Percentiles rank a stretch among this genome's conserved stretches.
These are phyloP conservation scores for Phytophthora cactorum DNA, from an alignment of 352 stramenopile genomes.

Conservation along the genomic window DNA sequence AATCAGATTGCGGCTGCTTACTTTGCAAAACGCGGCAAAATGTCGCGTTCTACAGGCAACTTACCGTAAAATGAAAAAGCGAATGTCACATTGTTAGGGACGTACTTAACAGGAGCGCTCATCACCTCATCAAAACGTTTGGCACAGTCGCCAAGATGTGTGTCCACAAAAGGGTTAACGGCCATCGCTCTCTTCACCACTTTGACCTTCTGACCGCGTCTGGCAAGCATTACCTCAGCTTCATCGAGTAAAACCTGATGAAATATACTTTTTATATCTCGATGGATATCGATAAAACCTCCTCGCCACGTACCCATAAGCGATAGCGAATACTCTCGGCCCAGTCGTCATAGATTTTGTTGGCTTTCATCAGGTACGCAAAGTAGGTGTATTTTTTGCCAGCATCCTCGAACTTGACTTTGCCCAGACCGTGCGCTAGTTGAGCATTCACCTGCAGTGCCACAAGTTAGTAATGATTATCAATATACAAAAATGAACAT, in stretches of 20 bases:
- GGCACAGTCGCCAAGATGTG: too few relatives aligned
- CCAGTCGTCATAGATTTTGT: slow-evolving; percentile 20
- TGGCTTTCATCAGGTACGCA: slow-evolving; percentile 14
- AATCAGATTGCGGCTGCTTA: too few relatives aligned
- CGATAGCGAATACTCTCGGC: slow-evolving; percentile 25
- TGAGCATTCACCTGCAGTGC: neutral
- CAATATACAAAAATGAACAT: neutral
- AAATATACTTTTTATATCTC: neutral
- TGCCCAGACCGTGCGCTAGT: neutral
- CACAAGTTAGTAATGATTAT: slow-evolving; percentile 1
- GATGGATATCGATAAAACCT: neutral
- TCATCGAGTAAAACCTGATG: slow-evolving; percentile 20
- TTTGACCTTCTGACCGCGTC: slow-evolving; percentile 6
- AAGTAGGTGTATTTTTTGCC: slow-evolving; percentile 4
- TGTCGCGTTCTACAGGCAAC: too few relatives aligned
- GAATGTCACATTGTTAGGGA: too few relatives aligned
- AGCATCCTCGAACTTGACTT: neutral
- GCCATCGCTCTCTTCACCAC: slow-evolving; percentile 8
- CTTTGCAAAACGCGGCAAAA: too few relatives aligned
- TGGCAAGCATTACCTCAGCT: slow-evolving; percentile 2
- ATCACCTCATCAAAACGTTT: too few relatives aligned
- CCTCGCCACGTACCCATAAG: slow-evolving; percentile 13
- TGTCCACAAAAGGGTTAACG: neutral
- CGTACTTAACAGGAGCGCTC: too few relatives aligned
- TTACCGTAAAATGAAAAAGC: too few relatives aligned